Base-by-base conservation (phyloP, 805 yeast genomes). In the Nakazawaea peltata region DNA sequence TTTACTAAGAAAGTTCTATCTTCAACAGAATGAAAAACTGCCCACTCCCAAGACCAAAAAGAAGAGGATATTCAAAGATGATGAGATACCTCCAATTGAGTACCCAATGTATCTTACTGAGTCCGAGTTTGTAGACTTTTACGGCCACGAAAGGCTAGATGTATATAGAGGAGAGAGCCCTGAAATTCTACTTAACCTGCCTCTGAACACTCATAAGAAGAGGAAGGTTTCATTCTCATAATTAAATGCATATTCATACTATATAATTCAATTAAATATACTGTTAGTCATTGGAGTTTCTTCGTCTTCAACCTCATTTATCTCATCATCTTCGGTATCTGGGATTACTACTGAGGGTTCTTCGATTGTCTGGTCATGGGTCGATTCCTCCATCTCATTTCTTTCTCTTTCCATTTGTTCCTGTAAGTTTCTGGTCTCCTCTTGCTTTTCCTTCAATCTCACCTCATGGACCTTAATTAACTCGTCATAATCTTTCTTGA, bases 11-110 rank as follows among this genome's bases (percentile, higher is more conserved):
- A 71, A 75, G 51, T 92, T 92, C 56, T 92, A 92, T 53, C 71
- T 88, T 7, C 77, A 74, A 50, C 94, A 87, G 50, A 92, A 92
- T 56, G 79, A 73, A 19, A 72, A 77, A 30, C 95, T 97, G 1
- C 98, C 97, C 0, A 68, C 57, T 18, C 88, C 94, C 3, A 74
- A 82, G 47, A 62, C 69, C 16, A 88, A 88, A 52, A 79, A 79
- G 54, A 77, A 71, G 53, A 74, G 80, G 53, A 74, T 59, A 40
- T 66, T 76, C 40, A 81, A 70, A 16, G 56, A 59, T 15, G 68
- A 74, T 18, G 67, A 61, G 18, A 82, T 71, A 41, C 90, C 94
- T 0, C 58, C 61, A 0, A 48, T 84, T n/a, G 57, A 67, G 6
- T 84, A 81, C 63, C 43, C 54, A 0, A 53, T 63, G 15, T 83